Evolutionary conservation across 2,329 filamentous ascomycete species (phyloP), one percentile per base, ranked within the genome.

Genomic region (Fusarium gaditjirri): DNA sequence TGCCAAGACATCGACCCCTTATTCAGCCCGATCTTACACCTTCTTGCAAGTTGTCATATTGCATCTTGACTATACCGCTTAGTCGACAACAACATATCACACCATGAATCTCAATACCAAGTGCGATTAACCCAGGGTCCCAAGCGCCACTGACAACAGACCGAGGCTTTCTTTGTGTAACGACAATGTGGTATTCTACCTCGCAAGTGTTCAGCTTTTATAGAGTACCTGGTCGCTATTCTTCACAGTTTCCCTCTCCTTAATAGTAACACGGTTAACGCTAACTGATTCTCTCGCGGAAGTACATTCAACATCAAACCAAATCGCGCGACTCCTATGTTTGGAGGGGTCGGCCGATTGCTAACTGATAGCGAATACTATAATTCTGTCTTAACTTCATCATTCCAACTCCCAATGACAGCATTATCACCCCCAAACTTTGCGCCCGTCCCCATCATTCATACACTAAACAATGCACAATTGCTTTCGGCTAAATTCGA

Each of bases 101-200:
- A 41, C 38, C 65, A 68, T 39, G 23, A 23, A 36, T 44, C 43
- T 21, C 12, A 50, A 56, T 68, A 56, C 56, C 63, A 68, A 68
- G 63, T 50, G 19, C 63, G 49, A 68, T 68, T 42, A 36, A n/a
- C 27, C 38, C 29, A 53, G 49, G 42, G 23, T 36, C n/a, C 21
- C 17, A 21, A 31, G 27, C 42, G 36, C 41, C 46, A 61, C 41
- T 47, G n/a, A 47, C 33, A 35, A 50, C 12, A 56, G 43, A 29
- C 35, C 14, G 17, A 25, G 19, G 21, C 36, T 36, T 23, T 21
- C 50, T 41, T n/a, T 43, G 36, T 38, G 12, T n/a, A 23, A 17
- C 49, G 35, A 46, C 58, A 27, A 41, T 36, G 31, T 25, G 16
- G 31, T 36, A 38, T 38, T 25, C 27, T 33, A 31, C 25, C 36